phyloP scores from a whole-genome alignment of 371 early-diverging fungal genomes.

The Smittium mucronatum region DNA sequence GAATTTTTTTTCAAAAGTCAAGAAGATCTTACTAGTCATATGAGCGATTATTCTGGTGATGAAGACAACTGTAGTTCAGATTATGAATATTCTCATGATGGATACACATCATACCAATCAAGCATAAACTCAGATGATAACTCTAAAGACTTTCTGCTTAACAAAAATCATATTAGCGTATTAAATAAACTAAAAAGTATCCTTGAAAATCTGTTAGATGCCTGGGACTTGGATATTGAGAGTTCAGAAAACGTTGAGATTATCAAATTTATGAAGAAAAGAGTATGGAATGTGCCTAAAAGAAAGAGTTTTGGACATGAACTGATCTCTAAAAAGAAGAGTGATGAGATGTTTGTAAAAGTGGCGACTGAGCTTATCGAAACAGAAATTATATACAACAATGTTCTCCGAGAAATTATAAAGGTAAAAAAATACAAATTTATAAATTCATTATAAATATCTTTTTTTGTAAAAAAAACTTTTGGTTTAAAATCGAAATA shows the following conservation, averaged over 20 bases:
- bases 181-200: not conserved
- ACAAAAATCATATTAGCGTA: no score
- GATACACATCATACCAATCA: no score
- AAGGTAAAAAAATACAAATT: constrained; percentile 23
- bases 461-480: no score
- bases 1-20: no score
- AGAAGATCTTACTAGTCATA: no score
- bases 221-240: not conserved
- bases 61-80: no score
- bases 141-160: no score
- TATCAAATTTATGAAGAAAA: not conserved
- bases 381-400: constrained; percentile 67
- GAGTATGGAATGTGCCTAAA: not conserved
- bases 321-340: not conserved
- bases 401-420: constrained; percentile 44
- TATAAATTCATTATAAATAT: no score
- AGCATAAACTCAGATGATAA: no score
- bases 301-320: not conserved
- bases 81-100: no score
- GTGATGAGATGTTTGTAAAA: constrained; percentile 8
- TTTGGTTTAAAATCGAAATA: not conserved
- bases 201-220: not conserved
- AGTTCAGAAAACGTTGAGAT: not conserved
- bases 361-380: constrained; percentile 44
- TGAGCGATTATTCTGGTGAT: no score